Base-by-base conservation (phyloP, 164 flowering plant species). In the Stephania japonica region DNA sequence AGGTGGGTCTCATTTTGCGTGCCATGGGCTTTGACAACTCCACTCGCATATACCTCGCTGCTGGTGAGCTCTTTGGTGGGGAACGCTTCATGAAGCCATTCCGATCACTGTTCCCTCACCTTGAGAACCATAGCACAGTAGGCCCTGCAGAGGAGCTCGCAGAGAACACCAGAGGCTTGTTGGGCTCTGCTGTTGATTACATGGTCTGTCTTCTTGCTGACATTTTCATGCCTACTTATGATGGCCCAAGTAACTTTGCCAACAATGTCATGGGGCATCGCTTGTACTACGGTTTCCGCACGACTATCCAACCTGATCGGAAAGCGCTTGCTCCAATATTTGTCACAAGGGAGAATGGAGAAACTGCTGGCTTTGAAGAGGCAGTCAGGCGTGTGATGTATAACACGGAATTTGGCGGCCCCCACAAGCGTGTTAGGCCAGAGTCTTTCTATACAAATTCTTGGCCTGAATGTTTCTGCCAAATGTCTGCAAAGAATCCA, bases 171-270 rank as follows among this genome's bases (percentile, higher is more conserved):
- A 81, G 72, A 67, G 98, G 99, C 61, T 76, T 93, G 77, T 62
- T 87, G 73, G 99, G 98, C 4, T 92, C 99, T 47, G 99, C 99
- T 72, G 98, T 95, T 53, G 99, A 95, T 82, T 95, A 93, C 85
- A 95, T 91, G 99, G 99, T 95, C 67, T 95, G 99, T 76, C 97
- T 95, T 25, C 91, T 95, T 9, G 85, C 99, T 1, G 97, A 95
- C 81, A 89, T 95, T 69, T 95, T 95, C 78, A 87, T 95, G 97
- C 97, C 99, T 42, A 95, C 99, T 42, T 95, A 95, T 80, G 99
- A 95, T 79, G 99, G 99, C 67, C 99, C 99, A 13, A 95, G 99
- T 88, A 93, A 95, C 85, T 95, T 95, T 69, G 99, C 99, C 71
- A 94, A 95, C 85, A 95, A 95, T 78, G 91, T 95, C 75, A 85